Conservation (phyloP, 148 eudicot species). For the Cornus controversa region DNA sequence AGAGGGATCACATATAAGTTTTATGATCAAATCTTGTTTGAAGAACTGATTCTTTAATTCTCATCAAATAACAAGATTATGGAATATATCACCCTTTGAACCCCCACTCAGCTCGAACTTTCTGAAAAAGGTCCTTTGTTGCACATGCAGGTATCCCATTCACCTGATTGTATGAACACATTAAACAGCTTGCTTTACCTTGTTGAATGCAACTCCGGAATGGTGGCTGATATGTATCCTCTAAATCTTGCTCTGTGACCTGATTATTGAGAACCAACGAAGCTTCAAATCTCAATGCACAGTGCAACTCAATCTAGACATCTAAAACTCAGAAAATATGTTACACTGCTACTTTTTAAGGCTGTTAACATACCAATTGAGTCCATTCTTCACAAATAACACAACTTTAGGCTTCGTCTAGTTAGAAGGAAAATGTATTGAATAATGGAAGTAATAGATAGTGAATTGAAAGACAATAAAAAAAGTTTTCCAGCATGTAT, state of each 20-base stretch:
- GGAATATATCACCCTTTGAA: conserved; percentile 67
- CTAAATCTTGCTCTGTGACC: conserved; percentile 91
- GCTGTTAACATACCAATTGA: no score
- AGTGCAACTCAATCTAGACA: not conserved
- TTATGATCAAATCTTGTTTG: conserved; percentile 2
- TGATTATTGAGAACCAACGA: conserved; percentile 21
- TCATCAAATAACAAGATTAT: conserved; percentile 2
- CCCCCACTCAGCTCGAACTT: conserved; percentile 82
- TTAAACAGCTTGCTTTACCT: conserved; percentile 96
- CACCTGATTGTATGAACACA: conserved; percentile 94
- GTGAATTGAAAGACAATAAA: no score
- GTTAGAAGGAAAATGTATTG: no score
- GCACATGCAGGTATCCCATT: conserved; percentile 94
- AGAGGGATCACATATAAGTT: conserved; percentile 20
- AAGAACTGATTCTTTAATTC: conserved; percentile 2
- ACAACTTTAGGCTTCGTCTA: no score
- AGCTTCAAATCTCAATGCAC: not conserved
- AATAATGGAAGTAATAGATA: no score
- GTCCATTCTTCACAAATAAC: no score
- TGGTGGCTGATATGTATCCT: conserved; percentile 87
- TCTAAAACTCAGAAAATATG: not conserved
- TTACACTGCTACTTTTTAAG: not conserved
- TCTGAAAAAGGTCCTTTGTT: conserved; percentile 56
- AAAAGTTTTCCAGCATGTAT: no score
- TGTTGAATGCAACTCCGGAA: conserved; percentile 76